Base-by-base conservation (phyloP, 2,329 filamentous ascomycete species). In the Blastomyces gilchristii region DNA sequence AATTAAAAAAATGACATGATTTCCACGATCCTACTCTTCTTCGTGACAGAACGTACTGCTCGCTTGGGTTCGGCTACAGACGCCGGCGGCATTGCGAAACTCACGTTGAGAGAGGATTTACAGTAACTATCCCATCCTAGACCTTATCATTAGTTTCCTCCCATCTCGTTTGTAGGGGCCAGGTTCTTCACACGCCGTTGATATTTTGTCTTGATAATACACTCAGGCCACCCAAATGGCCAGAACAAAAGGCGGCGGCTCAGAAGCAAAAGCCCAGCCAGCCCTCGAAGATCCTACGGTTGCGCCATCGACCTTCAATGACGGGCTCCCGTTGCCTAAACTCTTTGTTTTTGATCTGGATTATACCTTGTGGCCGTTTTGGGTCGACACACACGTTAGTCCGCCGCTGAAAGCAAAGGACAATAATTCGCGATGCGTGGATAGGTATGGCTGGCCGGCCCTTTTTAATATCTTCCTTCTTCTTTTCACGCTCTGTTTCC, bases 361-460 rank as follows among this genome's bases (percentile, higher is more conserved):
- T 81, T 97, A 97, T 81, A 97, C 94, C 0, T 82, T 97, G n/a
- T 97, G 93, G 94, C 91, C 92, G 4, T 97, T 97, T 78, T 97
- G 93, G 93, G 87, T 96, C 1, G 94, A 97, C 79, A 96, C 91
- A 3, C 92, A 97, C 76, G 88, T 94, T 69, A 85, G 85, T 31
- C 83, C 86, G 7, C 92, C 91, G 0, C 77, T 96, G 59, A 86
- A 86, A 66, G 80, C 84, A 59, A 81, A 80, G 67, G 83, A 86
- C 65, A 76, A 78, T 65, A 78, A 78, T 65, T 77, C 77, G 37
- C 76, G 76, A 64, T 75, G 73, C 39, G 74, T 76, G 5, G 77
- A 79, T 65, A 71, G 72, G 77, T 78, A 72, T n/a, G 62, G 39
- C 58, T 54, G 8, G 28, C 2, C 28, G 34, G 4, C 34, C 34